phyloP scores from a whole-genome alignment of 768 basidiomycete genomes.

The Mycena haematopus region DNA sequence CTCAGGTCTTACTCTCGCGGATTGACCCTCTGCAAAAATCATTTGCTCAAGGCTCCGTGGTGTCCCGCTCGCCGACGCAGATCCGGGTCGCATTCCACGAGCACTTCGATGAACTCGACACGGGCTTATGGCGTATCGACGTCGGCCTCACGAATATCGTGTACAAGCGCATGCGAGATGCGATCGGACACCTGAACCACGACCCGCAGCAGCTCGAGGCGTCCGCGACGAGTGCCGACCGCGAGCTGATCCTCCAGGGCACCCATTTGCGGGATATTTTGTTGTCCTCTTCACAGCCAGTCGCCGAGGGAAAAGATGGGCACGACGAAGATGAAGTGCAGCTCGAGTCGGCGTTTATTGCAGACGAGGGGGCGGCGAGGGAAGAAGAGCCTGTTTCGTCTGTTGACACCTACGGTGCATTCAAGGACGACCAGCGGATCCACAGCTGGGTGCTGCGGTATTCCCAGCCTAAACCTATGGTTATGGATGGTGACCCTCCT shows the following conservation, averaged over 20 bases:
- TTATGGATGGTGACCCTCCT: conserved; percentile 79
- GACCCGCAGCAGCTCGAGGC: conserved; percentile 55
- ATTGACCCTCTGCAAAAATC: conserved; percentile 65
- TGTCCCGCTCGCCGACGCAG: conserved; percentile 55
- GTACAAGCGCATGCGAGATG: conserved; percentile 71
- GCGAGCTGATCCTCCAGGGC: conserved; percentile 67
- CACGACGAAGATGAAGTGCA: background rate
- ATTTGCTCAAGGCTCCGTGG: conserved; percentile 60
- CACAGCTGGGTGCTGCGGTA: conserved; percentile 84
- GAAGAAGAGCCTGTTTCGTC: conserved; percentile 13
- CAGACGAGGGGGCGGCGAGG: conserved; percentile 2
- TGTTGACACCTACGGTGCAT: conserved; percentile 49
- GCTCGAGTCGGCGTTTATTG: background rate
- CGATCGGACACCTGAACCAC: conserved; percentile 61
- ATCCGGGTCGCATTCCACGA: conserved; percentile 66
- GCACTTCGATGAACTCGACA: conserved; percentile 45
- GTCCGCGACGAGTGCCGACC: conserved; percentile 36
- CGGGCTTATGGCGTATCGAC: conserved; percentile 71
- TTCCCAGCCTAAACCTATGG: conserved; percentile 60
- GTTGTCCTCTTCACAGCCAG: conserved; percentile 59
- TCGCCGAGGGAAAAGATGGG: conserved; percentile 27
- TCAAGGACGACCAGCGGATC: conserved; percentile 76
- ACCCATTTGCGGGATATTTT: conserved; percentile 77
- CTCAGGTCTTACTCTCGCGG: conserved; percentile 68
- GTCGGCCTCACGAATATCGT: conserved; percentile 71